phyloP scores from a whole-genome alignment of 192 early-diverging fungal species.

The Blastocladiella britannica region DNA sequence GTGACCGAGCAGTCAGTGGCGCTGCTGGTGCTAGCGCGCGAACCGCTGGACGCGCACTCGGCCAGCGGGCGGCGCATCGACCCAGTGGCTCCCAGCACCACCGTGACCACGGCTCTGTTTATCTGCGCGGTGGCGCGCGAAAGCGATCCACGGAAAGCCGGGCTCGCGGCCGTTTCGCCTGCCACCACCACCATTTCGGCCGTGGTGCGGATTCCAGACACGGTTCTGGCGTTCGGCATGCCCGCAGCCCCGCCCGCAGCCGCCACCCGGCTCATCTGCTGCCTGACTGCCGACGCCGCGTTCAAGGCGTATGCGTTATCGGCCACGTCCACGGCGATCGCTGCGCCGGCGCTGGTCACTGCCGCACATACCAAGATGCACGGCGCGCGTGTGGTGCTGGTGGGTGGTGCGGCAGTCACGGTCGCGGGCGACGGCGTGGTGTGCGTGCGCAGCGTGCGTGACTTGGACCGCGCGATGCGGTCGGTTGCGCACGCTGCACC shows the following conservation, averaged over 20 bases:
- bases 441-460: not conserved
- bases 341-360: not conserved
- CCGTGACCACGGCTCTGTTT: too few species aligned
- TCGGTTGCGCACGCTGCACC: not conserved
- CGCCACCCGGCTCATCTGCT: not conserved
- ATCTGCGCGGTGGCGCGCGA: too few species aligned
- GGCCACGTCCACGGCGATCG: not conserved
- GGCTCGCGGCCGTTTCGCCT: not conserved
- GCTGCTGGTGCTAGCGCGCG: too few species aligned
- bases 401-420: not conserved
- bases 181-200: too few species aligned
- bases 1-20: too few species aligned
- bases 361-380: not conserved
- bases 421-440: not conserved
- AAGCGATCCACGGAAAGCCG: too few species aligned
- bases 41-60: too few species aligned
- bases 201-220: not conserved
- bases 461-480: not conserved
- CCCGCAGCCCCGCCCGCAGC: not conserved
- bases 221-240: not conserved
- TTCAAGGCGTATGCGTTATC: not conserved
- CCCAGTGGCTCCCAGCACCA: not conserved
- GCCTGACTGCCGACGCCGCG: not conserved
- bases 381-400: not conserved
- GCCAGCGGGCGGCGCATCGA: not conserved